A percentile compares a stretch with the other conserved stretches of the same genome.
Evolutionary conservation across 2,329 filamentous ascomycete species (phyloP).

Genomic region (Cadophora sp.): DNA sequence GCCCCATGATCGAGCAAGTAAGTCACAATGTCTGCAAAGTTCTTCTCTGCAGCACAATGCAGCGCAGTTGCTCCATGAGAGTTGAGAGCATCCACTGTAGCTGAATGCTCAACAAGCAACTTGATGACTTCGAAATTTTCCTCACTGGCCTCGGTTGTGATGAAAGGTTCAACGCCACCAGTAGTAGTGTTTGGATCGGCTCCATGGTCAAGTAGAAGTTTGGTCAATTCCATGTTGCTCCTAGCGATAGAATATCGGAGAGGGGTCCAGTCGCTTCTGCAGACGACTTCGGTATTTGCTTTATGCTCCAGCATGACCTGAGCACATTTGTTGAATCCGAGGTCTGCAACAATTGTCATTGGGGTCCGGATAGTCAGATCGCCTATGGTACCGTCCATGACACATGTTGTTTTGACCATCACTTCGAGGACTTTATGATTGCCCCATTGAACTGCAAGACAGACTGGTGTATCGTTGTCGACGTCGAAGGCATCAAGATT

Average conservation of each 20-base stretch:
- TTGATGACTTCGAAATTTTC: slow-evolving; percentile 29
- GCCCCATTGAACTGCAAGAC: not conserved
- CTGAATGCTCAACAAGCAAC: slow-evolving; percentile 38
- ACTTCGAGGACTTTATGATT: slow-evolving; percentile 5
- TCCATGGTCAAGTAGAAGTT: slow-evolving; percentile 30
- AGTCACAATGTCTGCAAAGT: slow-evolving; percentile 38
- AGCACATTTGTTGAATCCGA: slow-evolving; percentile 8
- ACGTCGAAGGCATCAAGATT: not conserved
- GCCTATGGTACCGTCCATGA: not conserved
- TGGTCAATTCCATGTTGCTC: slow-evolving; percentile 17
- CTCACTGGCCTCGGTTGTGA: slow-evolving; percentile 1
- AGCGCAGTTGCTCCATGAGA: slow-evolving; percentile 42
- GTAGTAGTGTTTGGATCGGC: slow-evolving; percentile 16
- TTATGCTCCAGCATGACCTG: not conserved
- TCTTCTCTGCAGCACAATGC: slow-evolving; percentile 36
- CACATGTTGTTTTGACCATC: not conserved
- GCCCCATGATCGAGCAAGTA: slow-evolving; percentile 42
- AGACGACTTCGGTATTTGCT: slow-evolving; percentile 8
- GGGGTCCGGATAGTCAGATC: not conserved
- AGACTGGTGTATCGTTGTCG: not conserved
- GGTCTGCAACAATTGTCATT: slow-evolving; percentile 5
- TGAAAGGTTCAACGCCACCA: slow-evolving; percentile 11
- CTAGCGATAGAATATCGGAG: slow-evolving; percentile 9
- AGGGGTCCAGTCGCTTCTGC: not conserved
- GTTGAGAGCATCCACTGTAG: slow-evolving; percentile 39